Base-by-base conservation (phyloP, 1,284 basidiomycete species). In the Exobasidium rhododendri region DNA sequence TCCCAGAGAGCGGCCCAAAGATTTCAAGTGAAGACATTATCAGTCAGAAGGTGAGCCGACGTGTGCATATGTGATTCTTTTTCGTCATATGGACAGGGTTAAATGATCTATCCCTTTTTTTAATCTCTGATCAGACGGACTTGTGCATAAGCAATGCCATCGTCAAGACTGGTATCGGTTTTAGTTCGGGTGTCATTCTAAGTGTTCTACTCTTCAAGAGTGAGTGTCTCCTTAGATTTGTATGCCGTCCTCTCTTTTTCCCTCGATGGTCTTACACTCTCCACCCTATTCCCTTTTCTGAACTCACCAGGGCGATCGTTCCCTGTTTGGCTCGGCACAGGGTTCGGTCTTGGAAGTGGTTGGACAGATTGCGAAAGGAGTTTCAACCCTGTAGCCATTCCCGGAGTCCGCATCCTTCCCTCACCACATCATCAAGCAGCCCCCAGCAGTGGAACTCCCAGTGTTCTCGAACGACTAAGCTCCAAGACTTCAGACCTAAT, bases 351-450 rank as follows among this genome's bases (percentile, higher is more conserved):
- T 51, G 83, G 81, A 65, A 87, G 88, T 61, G 91, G 91, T 51
- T 94, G 94, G 81, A 91, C 91, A 30, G 91, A 97, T 85, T 97
- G 93, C 83, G 92, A 97, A 84, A 88, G 91, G 69, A 90, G 90
- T 24, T 94, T 97, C 86, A 94, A 94, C 83, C 91, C 92, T 20
- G 89, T 93, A 65, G 87, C 92, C 75, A 87, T 94, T 79, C 89
- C 92, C 43, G 93, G 93, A 69, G 91, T 90, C 63, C 88, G 91
- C 70, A 85, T 96, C 71, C 82, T 84, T 57, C 89, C 81, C 74
- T 79, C 28, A 67, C 47, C 47, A 20, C n/a, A 50, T 26, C n/a
- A 28, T 50, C 47, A 20, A 50, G 80, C 31, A 66, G 40, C 61
- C 6, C 63, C 64, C 26, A 58, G 62, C 14, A 59, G 62, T 35